These are phyloP conservation scores for Secale cereale DNA, from an alignment of 176 grass and related monocot species.

Conservation along the genomic window DNA sequence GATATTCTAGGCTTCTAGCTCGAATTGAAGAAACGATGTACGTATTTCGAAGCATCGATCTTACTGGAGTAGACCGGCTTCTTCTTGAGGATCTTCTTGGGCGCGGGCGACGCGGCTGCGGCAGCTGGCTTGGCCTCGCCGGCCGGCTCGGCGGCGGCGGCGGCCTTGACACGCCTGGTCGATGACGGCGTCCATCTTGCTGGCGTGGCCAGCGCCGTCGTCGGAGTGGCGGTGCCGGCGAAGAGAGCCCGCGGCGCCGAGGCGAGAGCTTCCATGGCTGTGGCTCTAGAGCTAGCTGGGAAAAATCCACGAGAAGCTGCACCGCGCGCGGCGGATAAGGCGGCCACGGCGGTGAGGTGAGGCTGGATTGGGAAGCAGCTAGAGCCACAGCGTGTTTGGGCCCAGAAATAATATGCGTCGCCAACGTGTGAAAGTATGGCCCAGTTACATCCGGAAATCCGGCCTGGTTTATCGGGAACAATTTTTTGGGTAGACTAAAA, in stretches of 20 bases:
- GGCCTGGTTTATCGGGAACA: no score
- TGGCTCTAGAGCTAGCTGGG: no score
- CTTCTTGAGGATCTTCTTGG: conserved; percentile 57
- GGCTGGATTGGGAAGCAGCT: no score
- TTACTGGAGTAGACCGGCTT: conserved; percentile 86
- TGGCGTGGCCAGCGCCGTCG: neutral
- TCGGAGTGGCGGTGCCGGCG: neutral
- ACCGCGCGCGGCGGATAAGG: no score
- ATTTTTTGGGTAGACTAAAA: no score
- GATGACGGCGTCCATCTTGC: neutral
- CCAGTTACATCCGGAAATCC: no score
- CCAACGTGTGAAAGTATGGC: no score
- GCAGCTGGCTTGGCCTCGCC: conserved; percentile 22
- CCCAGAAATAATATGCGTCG: no score
- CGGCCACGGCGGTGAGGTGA: no score
- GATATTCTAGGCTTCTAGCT: no score
- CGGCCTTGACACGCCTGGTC: conserved; percentile 7
- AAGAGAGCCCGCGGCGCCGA: conserved; percentile 20
- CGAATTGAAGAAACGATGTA: neutral
- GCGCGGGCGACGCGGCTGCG: neutral
- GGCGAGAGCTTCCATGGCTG: conserved; percentile 40
- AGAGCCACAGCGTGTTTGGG: no score
- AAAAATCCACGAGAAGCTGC: no score
- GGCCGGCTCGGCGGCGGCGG: conserved; percentile 37
- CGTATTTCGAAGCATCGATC: neutral